Evolutionary conservation across 495 filamentous ascomycete genomes (phyloP).

Genomic region (Podospora pseudopauciseta): DNA sequence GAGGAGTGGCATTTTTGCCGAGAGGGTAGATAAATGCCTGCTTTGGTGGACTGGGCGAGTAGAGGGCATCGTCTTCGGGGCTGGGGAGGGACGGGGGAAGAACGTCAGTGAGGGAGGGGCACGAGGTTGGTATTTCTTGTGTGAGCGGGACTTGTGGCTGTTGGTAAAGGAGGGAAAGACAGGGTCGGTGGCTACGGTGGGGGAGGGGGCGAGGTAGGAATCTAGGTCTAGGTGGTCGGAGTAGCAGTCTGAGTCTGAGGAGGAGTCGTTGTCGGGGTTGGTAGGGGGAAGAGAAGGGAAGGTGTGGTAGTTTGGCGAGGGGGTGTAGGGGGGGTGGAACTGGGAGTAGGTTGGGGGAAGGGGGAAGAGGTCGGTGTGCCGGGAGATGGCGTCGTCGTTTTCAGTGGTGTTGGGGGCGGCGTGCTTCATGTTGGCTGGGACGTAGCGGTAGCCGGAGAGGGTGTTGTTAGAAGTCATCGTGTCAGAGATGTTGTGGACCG

Average conservation of each 20-base stretch:
- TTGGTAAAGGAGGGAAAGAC: background rate
- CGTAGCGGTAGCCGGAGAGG: background rate
- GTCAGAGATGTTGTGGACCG: background rate
- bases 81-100: background rate
- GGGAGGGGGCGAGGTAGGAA: conserved; percentile 4
- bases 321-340: background rate
- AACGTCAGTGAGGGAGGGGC: background rate
- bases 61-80: background rate
- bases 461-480: background rate
- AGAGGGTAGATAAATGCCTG: background rate
- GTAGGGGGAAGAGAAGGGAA: background rate
- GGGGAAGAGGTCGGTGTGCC: conserved; percentile 1
- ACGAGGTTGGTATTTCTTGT: background rate
- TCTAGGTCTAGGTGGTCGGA: conserved; percentile 8
- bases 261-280: background rate
- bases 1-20: background rate
- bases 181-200: background rate
- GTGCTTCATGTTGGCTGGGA: background rate
- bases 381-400: background rate
- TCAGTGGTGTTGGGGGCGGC: background rate
- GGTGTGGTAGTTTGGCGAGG: conserved; percentile 4
- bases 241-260: conserved; percentile 6
- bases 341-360: conserved; percentile 7
- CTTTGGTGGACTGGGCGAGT: background rate
- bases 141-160: background rate